Conservation (phyloP, 257 asterid genomes). For the Penstemon newberryi region DNA sequence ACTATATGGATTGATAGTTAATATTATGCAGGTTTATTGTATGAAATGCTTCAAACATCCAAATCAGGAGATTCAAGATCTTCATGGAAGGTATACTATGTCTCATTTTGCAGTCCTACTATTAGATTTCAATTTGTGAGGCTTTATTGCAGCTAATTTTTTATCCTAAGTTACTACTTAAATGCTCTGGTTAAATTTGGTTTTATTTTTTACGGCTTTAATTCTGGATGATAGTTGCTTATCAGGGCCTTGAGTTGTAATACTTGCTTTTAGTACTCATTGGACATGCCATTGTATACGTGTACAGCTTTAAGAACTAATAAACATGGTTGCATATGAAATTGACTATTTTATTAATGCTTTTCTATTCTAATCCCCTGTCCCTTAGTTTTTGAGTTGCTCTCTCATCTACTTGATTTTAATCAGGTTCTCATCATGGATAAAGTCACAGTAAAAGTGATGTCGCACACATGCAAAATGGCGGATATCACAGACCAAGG, state of each 20-base stretch:
- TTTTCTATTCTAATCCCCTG: background rate
- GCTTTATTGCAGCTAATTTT: background rate
- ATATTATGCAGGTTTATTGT: slow-evolving; percentile 58
- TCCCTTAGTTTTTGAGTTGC: background rate
- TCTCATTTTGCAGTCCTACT: slow-evolving; percentile 5
- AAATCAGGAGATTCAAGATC: slow-evolving; percentile 70
- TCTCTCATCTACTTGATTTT: slow-evolving; percentile 11
- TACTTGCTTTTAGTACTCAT: background rate
- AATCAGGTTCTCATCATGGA: slow-evolving; percentile 98
- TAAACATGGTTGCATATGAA: background rate
- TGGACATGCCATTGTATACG: background rate
- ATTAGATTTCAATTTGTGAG: slow-evolving; percentile 6
- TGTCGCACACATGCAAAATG: slow-evolving; percentile 97
- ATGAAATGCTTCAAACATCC: slow-evolving; percentile 82
- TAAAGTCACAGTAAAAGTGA: slow-evolving; percentile 89
- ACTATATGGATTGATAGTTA: slow-evolving; percentile 23
- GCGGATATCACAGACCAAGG: slow-evolving; percentile 96
- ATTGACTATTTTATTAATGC: background rate
- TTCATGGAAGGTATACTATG: slow-evolving; percentile 80
- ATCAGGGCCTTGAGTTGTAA: background rate
- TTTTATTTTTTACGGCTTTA: slow-evolving; percentile 1
- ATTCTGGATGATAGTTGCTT: background rate
- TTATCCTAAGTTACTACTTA: background rate
- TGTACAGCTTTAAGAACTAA: slow-evolving; percentile 2
- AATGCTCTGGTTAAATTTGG: background rate